These are phyloP conservation scores for Dendrocalamus sinicus DNA, from an alignment of 176 grass and related monocot genomes.

Conservation along the genomic window DNA sequence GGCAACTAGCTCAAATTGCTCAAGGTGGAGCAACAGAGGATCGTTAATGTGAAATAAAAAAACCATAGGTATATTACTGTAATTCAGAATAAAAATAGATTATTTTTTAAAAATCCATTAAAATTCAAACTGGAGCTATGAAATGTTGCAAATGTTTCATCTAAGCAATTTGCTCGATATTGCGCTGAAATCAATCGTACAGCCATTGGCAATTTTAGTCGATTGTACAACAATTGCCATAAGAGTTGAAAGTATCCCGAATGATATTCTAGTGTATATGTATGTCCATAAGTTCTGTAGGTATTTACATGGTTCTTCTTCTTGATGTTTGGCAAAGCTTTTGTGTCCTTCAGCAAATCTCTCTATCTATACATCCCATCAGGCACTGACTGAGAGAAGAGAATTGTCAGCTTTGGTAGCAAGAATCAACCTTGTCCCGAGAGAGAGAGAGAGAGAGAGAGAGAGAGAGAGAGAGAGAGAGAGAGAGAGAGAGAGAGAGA, in stretches of 20 bases:
- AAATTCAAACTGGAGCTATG: not conserved
- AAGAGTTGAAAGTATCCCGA: not conserved
- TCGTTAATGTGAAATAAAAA: too few relatives aligned
- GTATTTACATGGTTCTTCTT: slow-evolving; percentile 47
- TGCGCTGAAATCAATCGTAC: not conserved
- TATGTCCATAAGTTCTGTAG: slow-evolving; percentile 24
- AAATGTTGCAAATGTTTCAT: not conserved
- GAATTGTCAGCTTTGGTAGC: not conserved
- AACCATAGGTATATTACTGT: too few relatives aligned
- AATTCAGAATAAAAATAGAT: too few relatives aligned
- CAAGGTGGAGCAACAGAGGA: too few relatives aligned
- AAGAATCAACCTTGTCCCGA: not conserved
- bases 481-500: not conserved
- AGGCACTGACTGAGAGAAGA: slow-evolving; percentile 12
- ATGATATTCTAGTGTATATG: not conserved
- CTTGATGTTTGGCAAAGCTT: slow-evolving; percentile 37
- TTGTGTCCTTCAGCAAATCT: slow-evolving; percentile 29
- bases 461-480: not conserved
- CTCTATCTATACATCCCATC: slow-evolving; percentile 41
- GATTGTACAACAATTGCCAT: slow-evolving; percentile 25
- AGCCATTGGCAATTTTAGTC: slow-evolving; percentile 6
- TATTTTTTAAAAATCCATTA: too few relatives aligned
- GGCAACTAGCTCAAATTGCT: too few relatives aligned
- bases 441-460: not conserved
- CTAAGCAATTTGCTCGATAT: not conserved